Evolutionary conservation across 768 basidiomycete genomes (phyloP), one percentile per base, ranked within the genome.

Genomic region (Mycena venus): DNA sequence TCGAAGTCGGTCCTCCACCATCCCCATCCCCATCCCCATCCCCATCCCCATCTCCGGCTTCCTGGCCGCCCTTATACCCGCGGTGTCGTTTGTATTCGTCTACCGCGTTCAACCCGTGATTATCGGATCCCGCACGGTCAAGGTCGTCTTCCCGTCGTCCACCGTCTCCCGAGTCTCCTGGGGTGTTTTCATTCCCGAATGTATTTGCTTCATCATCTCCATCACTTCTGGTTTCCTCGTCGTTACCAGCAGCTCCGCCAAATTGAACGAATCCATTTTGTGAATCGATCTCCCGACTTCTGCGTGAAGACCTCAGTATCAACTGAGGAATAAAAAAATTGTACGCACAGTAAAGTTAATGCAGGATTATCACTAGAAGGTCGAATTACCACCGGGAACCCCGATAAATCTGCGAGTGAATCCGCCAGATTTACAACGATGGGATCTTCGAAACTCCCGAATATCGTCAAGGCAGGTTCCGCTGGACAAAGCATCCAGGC

Each of bases 371-470:
- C 51, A 25, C 29, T 21, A 5, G n/a, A 21, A 4, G 64, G 64
- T 21, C 51, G 64, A 31, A 66, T 55, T 12, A 66, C 17, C 21
- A 66, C 64, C 19, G 64, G 64, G n/a, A n/a, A n/a, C n/a, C n/a
- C n/a, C n/a, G n/a, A n/a, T n/a, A n/a, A n/a, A 29, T 36, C 10
- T 27, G 63, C 63, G 31, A 65, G 63, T 14, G 44, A 31, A n/a
- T 65, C 31, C 21, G 63, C 63, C 9, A 31, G 4, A 15, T 23
- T 29, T n/a, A 15, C 19, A 2, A 65, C 3, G 29, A 47, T 11
- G 19, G 31, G 44, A 65, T 65, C 47, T 5, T 42, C 19, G 21
- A 4, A 31, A 4, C 5, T 11, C 25, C 63, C 63, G 38, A 65
- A 65, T 25, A 65, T n/a, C 23, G 63, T 32, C 47, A 65, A 34